A percentile compares a stretch with the other conserved stretches of the same genome.
phyloP scores from a whole-genome alignment of 2,329 filamentous ascomycete species.

The Rutstroemia sydowiana region DNA sequence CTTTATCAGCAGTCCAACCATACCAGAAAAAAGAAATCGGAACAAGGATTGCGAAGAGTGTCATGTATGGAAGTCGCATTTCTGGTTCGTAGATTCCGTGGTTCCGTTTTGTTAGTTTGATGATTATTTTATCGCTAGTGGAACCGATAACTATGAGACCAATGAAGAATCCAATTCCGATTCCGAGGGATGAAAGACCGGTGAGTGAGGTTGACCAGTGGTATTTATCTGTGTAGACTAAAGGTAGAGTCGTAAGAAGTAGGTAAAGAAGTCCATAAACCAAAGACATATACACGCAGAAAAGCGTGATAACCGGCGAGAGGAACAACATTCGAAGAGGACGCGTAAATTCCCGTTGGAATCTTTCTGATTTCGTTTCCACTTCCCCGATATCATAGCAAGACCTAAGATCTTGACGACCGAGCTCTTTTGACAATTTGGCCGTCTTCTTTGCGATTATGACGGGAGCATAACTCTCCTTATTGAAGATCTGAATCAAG shows the following conservation, averaged over 20 bases:
- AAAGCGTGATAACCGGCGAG: not conserved
- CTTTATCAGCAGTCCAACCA: slow-evolving; percentile 48
- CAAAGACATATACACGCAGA: not conserved
- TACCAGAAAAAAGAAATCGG: slow-evolving; percentile 49
- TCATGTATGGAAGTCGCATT: slow-evolving; percentile 37
- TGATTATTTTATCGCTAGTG: slow-evolving; percentile 40
- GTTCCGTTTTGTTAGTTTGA: slow-evolving; percentile 34
- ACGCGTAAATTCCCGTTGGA: too few species aligned
- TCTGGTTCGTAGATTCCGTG: slow-evolving; percentile 33
- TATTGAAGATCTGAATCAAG: slow-evolving; percentile 15
- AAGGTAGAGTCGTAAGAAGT: not conserved
- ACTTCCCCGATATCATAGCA: too few species aligned
- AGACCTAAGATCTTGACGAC: too few species aligned
- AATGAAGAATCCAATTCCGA: slow-evolving; percentile 25
- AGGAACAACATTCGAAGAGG: not conserved
- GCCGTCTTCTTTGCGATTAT: not conserved
- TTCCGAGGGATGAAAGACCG: not conserved
- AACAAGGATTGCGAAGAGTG: slow-evolving; percentile 44
- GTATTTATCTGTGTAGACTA: not conserved
- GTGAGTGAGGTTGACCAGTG: not conserved
- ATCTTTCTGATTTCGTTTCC: too few species aligned
- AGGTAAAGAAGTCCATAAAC: not conserved
- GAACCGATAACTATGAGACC: slow-evolving; percentile 33
- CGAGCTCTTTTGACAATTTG: too few species aligned
- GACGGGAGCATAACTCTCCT: not conserved